These are phyloP conservation scores for Venturia aucupariae DNA, from an alignment of 2,329 filamentous ascomycete species.

Conservation along the genomic window DNA sequence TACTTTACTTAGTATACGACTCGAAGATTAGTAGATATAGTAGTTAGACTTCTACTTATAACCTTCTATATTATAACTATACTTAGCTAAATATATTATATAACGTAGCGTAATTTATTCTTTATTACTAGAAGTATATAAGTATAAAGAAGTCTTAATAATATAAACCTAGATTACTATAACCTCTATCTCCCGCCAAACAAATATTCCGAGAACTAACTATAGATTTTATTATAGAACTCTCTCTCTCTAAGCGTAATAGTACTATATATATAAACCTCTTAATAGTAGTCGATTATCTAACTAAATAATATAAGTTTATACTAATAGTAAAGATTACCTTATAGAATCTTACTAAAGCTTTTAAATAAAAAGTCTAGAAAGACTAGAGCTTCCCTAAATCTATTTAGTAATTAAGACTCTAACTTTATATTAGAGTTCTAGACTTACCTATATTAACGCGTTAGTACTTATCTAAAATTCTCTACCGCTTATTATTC, in stretches of 20 bases:
- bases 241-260: background rate
- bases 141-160: background rate
- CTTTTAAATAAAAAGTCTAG: background rate
- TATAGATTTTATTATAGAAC: background rate
- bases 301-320: background rate
- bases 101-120: background rate
- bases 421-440: background rate
- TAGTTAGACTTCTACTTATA: background rate
- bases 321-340: background rate
- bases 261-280: background rate
- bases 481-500: background rate
- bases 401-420: background rate
- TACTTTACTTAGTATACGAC: background rate
- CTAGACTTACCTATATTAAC: background rate
- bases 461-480: background rate
- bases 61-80: background rate
- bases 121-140: background rate
- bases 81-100: background rate
- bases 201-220: background rate
- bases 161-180: background rate
- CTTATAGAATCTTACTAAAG: background rate
- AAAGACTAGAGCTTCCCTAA: background rate
- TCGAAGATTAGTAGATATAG: background rate
- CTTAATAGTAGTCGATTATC: background rate
- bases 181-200: background rate